Base-by-base conservation (phyloP, 2,329 filamentous ascomycete species). In the Colletotrichum chrysophilum region DNA sequence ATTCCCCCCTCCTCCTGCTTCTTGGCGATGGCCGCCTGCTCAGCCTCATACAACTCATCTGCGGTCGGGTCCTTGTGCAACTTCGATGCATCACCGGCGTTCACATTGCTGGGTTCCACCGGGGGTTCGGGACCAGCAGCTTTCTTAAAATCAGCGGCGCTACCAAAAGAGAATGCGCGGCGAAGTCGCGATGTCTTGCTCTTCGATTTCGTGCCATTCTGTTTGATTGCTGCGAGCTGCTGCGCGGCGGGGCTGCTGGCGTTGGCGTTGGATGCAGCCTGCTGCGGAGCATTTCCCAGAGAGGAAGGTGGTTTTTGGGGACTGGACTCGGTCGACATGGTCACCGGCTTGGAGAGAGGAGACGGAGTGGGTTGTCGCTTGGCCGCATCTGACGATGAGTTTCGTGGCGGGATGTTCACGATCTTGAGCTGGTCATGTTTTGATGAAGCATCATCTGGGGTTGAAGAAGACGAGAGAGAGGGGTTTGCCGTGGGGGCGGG, bases 161-260 rank as follows among this genome's bases (percentile, higher is more conserved):
- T 98, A 66, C 97, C 96, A 85, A 99, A 99, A 0, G 97, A 99
- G 81, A 99, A 98, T 0, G 97, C 97, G 79, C 97, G 91, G 71
- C 97, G 92, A 75, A 99, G 88, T 78, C 96, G 91, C 21, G 94
- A 96, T 3, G 94, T 95, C 86, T 98, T 98, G 86, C 93, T 95
- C 82, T 95, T 96, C 78, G 93, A 90, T 82, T 92, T 94, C 32
- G 88, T 88, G 70, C 95, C 95, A 82, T 94, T 96, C 79, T 96
- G 94, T 76, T 93, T 96, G 71, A 98, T 89, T n/a, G 96, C 95
- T 61, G 94, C 93, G 52, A 98, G 90, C 73, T 97, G 95, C 83
- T 95, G 93, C 16, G 94, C 93, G 24, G 96, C 96, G 62, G 94
- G 92, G 79, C 94, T 96, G 75, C 88, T 86, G 56, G 84, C 73